These are phyloP conservation scores for Fusarium equiseti DNA, from an alignment of 2,329 filamentous ascomycete genomes.

Conservation along the genomic window DNA sequence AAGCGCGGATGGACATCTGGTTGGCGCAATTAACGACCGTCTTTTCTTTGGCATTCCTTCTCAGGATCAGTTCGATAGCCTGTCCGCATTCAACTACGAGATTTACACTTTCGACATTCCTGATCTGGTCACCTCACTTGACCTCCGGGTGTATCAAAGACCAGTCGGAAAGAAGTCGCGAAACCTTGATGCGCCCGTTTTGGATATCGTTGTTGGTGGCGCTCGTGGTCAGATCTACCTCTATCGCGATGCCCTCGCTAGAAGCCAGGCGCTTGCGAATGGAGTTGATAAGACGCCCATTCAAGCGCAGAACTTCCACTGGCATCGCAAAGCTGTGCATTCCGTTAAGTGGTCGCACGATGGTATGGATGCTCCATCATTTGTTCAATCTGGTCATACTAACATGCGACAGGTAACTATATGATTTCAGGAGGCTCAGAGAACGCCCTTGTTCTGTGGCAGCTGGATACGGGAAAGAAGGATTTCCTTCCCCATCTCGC, in stretches of 20 bases:
- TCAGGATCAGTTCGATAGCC: conserved; percentile 32
- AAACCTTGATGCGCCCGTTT: conserved; percentile 51
- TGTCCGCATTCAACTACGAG: conserved; percentile 59
- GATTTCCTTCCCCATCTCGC: conserved; percentile 92
- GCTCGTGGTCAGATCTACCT: conserved; percentile 80
- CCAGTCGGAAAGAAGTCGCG: conserved; percentile 44
- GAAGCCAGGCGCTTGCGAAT: conserved; percentile 62
- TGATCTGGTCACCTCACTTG: conserved; percentile 75
- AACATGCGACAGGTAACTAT: conserved; percentile 77
- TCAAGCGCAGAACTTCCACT: conserved; percentile 79
- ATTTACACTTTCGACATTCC: conserved; percentile 70
- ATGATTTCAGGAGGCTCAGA: conserved; percentile 93
- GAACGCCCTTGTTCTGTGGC: conserved; percentile 91
- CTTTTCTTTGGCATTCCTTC: conserved; percentile 53
- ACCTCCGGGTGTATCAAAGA: conserved; percentile 63
- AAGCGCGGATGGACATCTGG: conserved; percentile 68
- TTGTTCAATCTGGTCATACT: conserved; percentile 40
- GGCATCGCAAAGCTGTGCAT: conserved; percentile 88
- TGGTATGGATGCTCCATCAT: conserved; percentile 65
- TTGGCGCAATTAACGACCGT: conserved; percentile 55
- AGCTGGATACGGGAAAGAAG: conserved; percentile 85
- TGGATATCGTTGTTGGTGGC: conserved; percentile 85
- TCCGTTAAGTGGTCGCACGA: conserved; percentile 92
- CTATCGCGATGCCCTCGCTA: conserved; percentile 80
- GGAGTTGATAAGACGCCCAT: conserved; percentile 61